Base-by-base conservation (phyloP, 2,329 filamentous ascomycete genomes). In the Aspergillus costaricaensis region DNA sequence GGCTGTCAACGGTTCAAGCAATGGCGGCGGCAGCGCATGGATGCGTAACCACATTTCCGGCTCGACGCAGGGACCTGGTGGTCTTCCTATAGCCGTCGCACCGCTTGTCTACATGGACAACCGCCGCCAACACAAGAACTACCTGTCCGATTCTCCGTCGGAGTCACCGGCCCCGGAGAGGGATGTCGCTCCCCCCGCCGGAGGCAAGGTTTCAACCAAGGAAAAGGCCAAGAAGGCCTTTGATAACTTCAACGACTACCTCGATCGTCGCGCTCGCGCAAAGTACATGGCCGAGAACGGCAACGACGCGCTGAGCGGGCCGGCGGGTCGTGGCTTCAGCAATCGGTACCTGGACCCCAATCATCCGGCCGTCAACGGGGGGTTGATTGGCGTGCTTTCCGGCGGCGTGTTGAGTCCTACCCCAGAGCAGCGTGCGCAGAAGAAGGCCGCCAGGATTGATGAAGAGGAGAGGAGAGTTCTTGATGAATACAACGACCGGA, bases 311-410 rank as follows among this genome's bases (percentile, higher is more conserved):
- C 41, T 44, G 1, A 54, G 30, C n/a, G 44, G 30, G 19, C 36
- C 32, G 5, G 36, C 30, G 1, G 19, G 48, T 17, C 36, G 49
- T 14, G 65, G 72, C 30, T 82, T 83, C 64, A 68, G 71, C 1
- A 81, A 77, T 10, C 74, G 79, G n/a, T 81, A 78, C 64, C 75
- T 77, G 14, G 82, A 85, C 61, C 82, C 82, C 1, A 82, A 79
- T 62, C 78, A 83, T 64, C 75, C 81, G 0, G 79, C 77, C 55
- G 81, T 78, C 63, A 80, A 75, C 25, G 82, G 82, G 3, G 77
- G 74, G 5, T 67, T 84, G 14, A 65, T 82, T 3, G 72, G 77
- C 0, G 65, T 83, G 2, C 63, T 82, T 4, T 81, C 77, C 0
- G 81, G 81, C 2, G 81, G 81, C 8, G 19, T 30, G 9, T 9